Conservation (phyloP, 352 stramenopile genomes). For the Phytophthora litchii region DNA sequence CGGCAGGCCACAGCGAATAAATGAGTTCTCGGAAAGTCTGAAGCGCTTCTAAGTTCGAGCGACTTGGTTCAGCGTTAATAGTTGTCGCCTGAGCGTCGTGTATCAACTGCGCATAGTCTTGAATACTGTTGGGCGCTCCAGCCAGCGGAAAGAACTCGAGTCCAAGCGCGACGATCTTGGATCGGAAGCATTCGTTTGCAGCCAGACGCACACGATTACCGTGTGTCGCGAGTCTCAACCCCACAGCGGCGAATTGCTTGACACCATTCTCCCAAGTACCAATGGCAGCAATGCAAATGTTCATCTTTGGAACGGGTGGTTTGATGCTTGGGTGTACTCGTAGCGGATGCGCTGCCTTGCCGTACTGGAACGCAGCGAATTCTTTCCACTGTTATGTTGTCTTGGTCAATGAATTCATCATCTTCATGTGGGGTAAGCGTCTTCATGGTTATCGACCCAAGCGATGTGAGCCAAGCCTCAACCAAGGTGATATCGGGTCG, state of each 20-base stretch:
- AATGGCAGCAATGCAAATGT: constrained; percentile 36
- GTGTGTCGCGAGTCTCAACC: constrained; percentile 46
- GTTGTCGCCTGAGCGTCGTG: constrained; percentile 7
- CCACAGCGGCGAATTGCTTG: constrained; percentile 58
- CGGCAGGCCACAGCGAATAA: constrained; percentile 44
- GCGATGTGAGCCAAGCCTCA: constrained; percentile 1
- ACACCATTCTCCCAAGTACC: constrained; percentile 53
- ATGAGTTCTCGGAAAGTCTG: constrained; percentile 40
- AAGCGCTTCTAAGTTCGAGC: constrained; percentile 1
- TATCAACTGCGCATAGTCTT: constrained; percentile 20
- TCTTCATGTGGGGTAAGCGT: constrained; percentile 1
- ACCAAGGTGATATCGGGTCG: neutral
- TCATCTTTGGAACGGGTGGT: constrained; percentile 32
- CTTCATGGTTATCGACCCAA: constrained; percentile 6
- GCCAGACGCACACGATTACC: constrained; percentile 83
- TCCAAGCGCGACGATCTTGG: constrained; percentile 43
- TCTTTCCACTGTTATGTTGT: constrained; percentile 12
- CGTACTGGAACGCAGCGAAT: constrained; percentile 9
- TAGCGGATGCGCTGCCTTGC: constrained; percentile 6
- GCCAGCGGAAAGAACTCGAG: constrained; percentile 49
- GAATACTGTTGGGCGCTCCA: constrained; percentile 12
- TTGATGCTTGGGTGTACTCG: constrained; percentile 9
- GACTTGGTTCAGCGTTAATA: constrained; percentile 25
- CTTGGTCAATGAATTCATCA: constrained; percentile 5
- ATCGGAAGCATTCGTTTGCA: constrained; percentile 62